A percentile compares a stretch with the other conserved stretches of the same genome.
These are phyloP conservation scores for Scheffersomyces titani DNA, from an alignment of 1,139 yeast species.

Conservation along the genomic window DNA sequence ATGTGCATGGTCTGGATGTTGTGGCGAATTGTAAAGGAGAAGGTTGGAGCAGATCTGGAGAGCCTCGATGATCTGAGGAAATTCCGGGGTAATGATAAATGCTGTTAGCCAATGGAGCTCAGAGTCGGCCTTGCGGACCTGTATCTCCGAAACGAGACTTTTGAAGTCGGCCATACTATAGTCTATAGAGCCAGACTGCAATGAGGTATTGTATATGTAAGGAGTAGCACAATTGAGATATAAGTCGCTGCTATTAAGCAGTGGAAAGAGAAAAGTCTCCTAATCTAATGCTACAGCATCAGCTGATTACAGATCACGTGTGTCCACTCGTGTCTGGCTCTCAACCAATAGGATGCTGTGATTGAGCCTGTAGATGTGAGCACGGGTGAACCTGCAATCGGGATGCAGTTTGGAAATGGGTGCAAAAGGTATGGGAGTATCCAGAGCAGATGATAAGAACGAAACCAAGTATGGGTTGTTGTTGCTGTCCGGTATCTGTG, in stretches of 20 bases:
- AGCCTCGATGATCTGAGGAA: constrained; percentile 43
- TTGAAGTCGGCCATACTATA: not conserved
- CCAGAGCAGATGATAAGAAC: not conserved
- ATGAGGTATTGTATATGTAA: no score
- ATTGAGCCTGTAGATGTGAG: not conserved
- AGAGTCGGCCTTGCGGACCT: constrained; percentile 23
- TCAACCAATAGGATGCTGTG: not conserved
- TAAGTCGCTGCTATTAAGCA: no score
- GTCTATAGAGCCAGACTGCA: not conserved
- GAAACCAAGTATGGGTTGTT: not conserved
- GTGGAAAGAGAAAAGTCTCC: no score
- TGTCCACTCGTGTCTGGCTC: not conserved
- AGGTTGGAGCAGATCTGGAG: constrained; percentile 41
- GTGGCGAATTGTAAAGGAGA: constrained; percentile 40
- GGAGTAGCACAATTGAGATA: no score
- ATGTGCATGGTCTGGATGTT: constrained; percentile 30
- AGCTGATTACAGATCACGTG: not conserved
- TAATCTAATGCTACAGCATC: no score
- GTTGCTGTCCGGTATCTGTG: not conserved
- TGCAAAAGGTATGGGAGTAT: not conserved
- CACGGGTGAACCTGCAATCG: not conserved
- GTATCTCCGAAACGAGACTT: constrained; percentile 13
- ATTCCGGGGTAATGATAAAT: constrained; percentile 34
- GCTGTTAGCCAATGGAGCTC: constrained; percentile 46
- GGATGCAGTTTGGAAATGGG: not conserved